Evolutionary conservation across 768 basidiomycete genomes (phyloP).

Genomic region (Mrakia frigida): DNA sequence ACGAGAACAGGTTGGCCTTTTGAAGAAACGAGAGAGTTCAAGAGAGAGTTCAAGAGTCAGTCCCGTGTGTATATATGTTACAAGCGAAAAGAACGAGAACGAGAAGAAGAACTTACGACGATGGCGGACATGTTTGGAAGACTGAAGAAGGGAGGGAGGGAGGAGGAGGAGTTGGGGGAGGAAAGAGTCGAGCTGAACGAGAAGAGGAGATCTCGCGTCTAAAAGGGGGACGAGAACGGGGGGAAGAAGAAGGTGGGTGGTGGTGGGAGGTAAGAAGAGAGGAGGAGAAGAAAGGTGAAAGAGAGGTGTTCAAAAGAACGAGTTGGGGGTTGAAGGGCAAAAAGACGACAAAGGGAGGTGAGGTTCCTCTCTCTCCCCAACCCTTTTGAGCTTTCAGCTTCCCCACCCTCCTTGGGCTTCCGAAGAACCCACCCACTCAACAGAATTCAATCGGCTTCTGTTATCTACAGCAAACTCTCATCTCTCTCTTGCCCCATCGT

Average conservation of each 20-base stretch:
- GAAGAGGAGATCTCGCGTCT: constrained; percentile 5
- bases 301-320: neutral
- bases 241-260: neutral
- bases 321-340: neutral
- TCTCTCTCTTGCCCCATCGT: too few relatives aligned
- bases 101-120: neutral
- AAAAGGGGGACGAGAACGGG: neutral
- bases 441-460: too few relatives aligned
- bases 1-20: constrained; percentile 33
- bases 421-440: too few relatives aligned
- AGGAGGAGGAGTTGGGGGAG: neutral
- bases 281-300: neutral
- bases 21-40: neutral
- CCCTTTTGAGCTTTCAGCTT: neutral
- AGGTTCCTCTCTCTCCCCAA: neutral
- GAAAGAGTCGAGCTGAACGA: neutral
- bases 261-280: neutral
- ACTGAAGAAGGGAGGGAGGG: neutral
- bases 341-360: neutral
- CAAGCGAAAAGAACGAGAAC: neutral
- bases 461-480: too few relatives aligned
- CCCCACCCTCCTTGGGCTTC: too few relatives aligned
- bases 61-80: too few relatives aligned
- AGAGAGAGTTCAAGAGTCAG: neutral
- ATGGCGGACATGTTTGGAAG: constrained; percentile 4